Evolutionary conservation across 257 asterid species (phyloP).

Genomic region (Solanum chiquidenum): DNA sequence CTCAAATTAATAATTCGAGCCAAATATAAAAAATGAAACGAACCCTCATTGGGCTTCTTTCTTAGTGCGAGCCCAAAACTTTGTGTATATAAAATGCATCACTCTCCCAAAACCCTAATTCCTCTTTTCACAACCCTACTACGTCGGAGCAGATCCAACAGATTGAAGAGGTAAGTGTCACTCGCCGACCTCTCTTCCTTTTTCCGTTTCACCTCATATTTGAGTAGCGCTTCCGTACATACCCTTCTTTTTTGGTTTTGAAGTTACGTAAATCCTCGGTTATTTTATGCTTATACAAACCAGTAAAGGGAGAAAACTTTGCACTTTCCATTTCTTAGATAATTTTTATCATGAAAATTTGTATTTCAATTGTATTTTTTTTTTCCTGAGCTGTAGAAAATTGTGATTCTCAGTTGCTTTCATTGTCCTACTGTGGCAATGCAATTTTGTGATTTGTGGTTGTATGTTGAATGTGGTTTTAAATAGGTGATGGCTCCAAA

Average conservation of each 20-base stretch:
- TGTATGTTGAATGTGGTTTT: background rate
- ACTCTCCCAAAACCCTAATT: background rate
- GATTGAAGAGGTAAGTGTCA: background rate
- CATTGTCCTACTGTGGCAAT: background rate
- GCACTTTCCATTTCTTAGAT: background rate
- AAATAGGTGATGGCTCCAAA: slow-evolving; percentile 38
- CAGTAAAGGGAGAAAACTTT: background rate
- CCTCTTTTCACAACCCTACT: background rate
- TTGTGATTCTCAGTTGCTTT: background rate
- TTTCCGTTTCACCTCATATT: background rate
- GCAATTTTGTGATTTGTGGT: background rate
- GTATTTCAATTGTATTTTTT: background rate
- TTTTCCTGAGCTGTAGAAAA: background rate
- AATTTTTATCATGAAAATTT: background rate
- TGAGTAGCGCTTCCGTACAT: background rate
- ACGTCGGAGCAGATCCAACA: background rate
- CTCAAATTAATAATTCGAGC: background rate
- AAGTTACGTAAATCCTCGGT: background rate
- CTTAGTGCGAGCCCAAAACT: background rate
- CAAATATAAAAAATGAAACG: background rate
- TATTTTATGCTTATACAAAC: background rate
- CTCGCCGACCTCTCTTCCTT: background rate
- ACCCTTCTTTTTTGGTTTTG: background rate
- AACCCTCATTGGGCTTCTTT: background rate
- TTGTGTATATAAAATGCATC: background rate